A percentile compares a stretch with the other conserved stretches of the same genome.
Evolutionary conservation across 2,329 filamentous ascomycete species (phyloP).

Genomic region (Botryosphaeria dothidea): DNA sequence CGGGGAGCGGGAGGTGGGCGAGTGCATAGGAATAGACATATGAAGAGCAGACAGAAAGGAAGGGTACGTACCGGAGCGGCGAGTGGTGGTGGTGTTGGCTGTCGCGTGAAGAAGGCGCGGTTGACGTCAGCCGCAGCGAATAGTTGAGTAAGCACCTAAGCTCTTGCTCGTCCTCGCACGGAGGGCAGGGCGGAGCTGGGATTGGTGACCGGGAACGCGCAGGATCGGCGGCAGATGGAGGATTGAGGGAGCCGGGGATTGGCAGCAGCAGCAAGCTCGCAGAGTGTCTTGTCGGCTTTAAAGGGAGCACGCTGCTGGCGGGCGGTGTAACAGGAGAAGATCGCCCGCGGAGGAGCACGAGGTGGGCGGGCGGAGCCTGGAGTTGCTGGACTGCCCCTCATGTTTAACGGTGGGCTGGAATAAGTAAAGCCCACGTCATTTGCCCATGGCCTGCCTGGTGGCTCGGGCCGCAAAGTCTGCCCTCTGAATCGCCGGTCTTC

Average conservation of each 20-base stretch:
- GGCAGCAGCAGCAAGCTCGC: background rate
- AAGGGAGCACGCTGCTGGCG: background rate
- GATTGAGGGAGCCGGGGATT: background rate
- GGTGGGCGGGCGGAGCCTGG: background rate
- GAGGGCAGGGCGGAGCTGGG: background rate
- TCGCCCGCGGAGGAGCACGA: conserved; percentile 1
- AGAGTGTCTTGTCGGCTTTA: background rate
- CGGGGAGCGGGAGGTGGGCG: background rate
- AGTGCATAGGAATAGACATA: background rate
- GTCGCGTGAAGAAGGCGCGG: background rate
- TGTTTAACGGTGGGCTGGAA: background rate
- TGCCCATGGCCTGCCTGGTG: background rate
- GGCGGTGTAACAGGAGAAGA: conserved; percentile 12
- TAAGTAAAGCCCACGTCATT: conserved; percentile 10
- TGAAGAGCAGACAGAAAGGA: background rate
- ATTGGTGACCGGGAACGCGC: background rate
- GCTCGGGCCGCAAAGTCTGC: background rate
- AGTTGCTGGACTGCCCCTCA: background rate
- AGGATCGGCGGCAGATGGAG: background rate
- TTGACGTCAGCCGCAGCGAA: conserved; percentile 13
- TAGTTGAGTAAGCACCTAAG: background rate
- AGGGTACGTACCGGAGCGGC: background rate
- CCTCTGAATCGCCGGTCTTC: background rate
- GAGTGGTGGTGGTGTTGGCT: background rate
- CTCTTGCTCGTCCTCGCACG: background rate